Conservation (phyloP, 257 asterid species). For the Solanum raphanifolium region DNA sequence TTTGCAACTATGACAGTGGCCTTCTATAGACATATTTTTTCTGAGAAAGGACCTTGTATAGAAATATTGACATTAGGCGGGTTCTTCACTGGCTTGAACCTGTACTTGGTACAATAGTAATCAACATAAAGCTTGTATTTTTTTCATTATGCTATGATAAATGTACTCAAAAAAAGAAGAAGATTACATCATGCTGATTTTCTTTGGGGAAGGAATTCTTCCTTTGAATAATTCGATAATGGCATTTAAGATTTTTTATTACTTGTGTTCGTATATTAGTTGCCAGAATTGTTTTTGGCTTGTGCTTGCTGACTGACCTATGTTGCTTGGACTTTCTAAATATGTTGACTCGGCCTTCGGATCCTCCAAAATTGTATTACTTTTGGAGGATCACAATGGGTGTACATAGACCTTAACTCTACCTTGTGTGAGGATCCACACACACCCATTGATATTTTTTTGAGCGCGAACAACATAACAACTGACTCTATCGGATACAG, state of each 20-base stretch:
- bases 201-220: background rate
- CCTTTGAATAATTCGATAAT: background rate
- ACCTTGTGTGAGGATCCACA: background rate
- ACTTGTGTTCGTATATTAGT: background rate
- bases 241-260: background rate
- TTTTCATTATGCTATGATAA: background rate
- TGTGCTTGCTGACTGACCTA: background rate
- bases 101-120: background rate
- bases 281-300: background rate
- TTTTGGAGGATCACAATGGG: background rate
- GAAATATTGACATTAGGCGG: background rate
- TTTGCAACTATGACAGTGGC: background rate
- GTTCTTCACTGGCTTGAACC: background rate
- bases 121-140: background rate
- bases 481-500: background rate
- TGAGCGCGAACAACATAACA: background rate
- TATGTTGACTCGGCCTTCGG: background rate
- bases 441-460: background rate
- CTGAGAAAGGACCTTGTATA: background rate
- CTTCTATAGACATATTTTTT: background rate
- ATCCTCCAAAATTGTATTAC: background rate
- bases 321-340: background rate
- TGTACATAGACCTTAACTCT: background rate
- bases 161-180: rapidly evolving
- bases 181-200: background rate